Base-by-base conservation (phyloP, 2,329 filamentous ascomycete genomes). In the Aspergillus melleus region DNA sequence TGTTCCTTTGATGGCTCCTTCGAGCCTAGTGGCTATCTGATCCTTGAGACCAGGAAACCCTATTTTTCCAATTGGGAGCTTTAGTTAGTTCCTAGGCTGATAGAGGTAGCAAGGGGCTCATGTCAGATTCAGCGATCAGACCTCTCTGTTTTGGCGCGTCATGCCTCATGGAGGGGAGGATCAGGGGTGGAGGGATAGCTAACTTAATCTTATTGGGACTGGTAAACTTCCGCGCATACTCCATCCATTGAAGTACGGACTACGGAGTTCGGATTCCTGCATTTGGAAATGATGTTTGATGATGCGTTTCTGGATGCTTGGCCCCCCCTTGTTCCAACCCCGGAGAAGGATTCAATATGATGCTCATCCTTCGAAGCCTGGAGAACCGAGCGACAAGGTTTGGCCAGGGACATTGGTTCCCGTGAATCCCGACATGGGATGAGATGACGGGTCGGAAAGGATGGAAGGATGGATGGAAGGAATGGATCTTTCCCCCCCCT, bases 51-150 rank as follows among this genome's bases (percentile, higher is more conserved):
- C 44, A 11, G 44, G 16, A 20, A 46, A 46, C 42, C 42, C 42
- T 46, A 20, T 46, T 46, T 20, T 29, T 29, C 26, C 26, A 29
- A 29, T 29, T 29, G 26, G 42, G 8, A 36, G 30, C 22, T 14
- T n/a, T 47, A 10, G 3, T 47, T 47, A 24, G 44, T 20, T 20
- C 6, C 44, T 47, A 20, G 26, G 26, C 8, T 29, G 26, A 6
- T 24, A 24, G 26, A 29, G 26, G 26, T 29, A 29, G 26, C 26
- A 29, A 29, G 26, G 26, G 26, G 26, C 26, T 29, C 49, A 53
- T 57, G 50, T 57, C 55, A 57, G 55, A 57, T 49, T 30, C 51
- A 36, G 49, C 55, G 55, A 57, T 57, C 55, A 47, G 55, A 57
- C 55, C 39, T 52, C 50, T 19, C 36, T 5, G 5, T 36, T 42